Evolutionary conservation across 108 stramenopile species (phyloP).

Genomic region (Mayamaea pseudoterrestris): DNA sequence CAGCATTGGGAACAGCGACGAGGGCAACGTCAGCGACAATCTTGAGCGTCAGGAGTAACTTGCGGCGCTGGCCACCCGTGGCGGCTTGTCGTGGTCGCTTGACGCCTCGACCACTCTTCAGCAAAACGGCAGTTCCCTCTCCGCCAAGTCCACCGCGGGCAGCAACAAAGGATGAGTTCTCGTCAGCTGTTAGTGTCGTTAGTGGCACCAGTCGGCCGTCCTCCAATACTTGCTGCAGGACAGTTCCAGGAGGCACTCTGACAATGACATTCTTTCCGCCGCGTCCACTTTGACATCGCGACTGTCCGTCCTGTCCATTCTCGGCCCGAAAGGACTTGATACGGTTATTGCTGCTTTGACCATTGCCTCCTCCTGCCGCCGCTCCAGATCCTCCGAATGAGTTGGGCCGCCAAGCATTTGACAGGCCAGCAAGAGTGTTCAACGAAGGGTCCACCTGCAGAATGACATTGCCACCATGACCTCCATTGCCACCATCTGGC

Average conservation of each 20-base stretch:
- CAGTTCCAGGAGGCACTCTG: slow-evolving; percentile 87
- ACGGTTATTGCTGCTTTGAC: slow-evolving; percentile 12
- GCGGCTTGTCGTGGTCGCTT: slow-evolving; percentile 48
- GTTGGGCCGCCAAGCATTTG: slow-evolving; percentile 66
- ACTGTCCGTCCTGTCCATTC: slow-evolving; percentile 73
- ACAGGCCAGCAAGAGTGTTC: slow-evolving; percentile 82
- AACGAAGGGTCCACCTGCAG: slow-evolving; percentile 67
- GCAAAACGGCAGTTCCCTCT: slow-evolving; percentile 55
- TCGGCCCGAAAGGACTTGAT: slow-evolving; percentile 59
- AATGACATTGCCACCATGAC: slow-evolving; percentile 83
- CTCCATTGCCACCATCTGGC: slow-evolving; percentile 91
- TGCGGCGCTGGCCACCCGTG: slow-evolving; percentile 60
- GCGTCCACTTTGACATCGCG: slow-evolving; percentile 57
- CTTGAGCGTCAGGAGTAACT: slow-evolving; percentile 83
- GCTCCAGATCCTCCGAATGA: slow-evolving; percentile 72
- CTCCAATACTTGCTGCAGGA: slow-evolving; percentile 70
- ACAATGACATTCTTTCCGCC: slow-evolving; percentile 64
- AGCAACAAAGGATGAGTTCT: slow-evolving; percentile 35
- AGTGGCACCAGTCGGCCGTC: slow-evolving; percentile 11
- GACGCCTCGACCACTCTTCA: slow-evolving; percentile 63
- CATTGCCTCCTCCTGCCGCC: slow-evolving; percentile 21
- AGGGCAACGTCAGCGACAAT: slow-evolving; percentile 95
- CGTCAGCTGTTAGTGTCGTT: slow-evolving; percentile 30
- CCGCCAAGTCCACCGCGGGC: slow-evolving; percentile 66
- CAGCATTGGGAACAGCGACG: slow-evolving; percentile 92